Conservation (phyloP, 2,329 filamentous ascomycete species). For the Ascochyta fabae region DNA sequence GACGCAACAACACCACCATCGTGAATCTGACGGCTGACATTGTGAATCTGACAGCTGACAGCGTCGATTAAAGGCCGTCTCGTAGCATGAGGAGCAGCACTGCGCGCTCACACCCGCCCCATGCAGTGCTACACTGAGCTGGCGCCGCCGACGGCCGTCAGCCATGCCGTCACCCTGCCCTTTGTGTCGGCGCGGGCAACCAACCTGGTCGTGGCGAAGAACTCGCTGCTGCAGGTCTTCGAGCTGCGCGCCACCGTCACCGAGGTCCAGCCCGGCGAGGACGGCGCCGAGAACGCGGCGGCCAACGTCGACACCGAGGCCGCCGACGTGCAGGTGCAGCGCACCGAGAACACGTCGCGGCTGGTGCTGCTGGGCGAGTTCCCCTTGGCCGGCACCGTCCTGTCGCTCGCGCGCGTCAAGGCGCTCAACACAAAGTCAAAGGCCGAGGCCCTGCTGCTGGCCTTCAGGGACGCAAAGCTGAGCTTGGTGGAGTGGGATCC, state of each 20-base stretch:
- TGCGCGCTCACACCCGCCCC: slow-evolving; percentile 7
- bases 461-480: slow-evolving; percentile 89
- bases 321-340: slow-evolving; percentile 55
- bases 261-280: slow-evolving; percentile 57
- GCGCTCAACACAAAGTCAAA: slow-evolving; percentile 75
- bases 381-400: slow-evolving; percentile 81
- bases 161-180: slow-evolving; percentile 80
- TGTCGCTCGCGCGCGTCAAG: slow-evolving; percentile 80
- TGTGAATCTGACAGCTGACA: not conserved
- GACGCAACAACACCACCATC: too few species aligned
- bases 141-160: slow-evolving; percentile 90
- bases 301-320: slow-evolving; percentile 59
- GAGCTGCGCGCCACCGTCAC: slow-evolving; percentile 70
- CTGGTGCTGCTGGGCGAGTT: slow-evolving; percentile 87
- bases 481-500: slow-evolving; percentile 95
- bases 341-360: slow-evolving; percentile 73
- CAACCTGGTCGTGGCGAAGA: slow-evolving; percentile 91
- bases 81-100: slow-evolving; percentile 1
- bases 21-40: too few species aligned
- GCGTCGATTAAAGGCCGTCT: not conserved
- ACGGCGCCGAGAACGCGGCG: slow-evolving; percentile 47
- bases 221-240: slow-evolving; percentile 92
- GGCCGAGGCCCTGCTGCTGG: slow-evolving; percentile 82
- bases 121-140: slow-evolving; percentile 99
- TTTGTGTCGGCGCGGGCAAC: slow-evolving; percentile 77